Evolutionary conservation across 2,329 filamentous ascomycete genomes (phyloP), one percentile per base, ranked within the genome.

Genomic region (Apiospora sp.): DNA sequence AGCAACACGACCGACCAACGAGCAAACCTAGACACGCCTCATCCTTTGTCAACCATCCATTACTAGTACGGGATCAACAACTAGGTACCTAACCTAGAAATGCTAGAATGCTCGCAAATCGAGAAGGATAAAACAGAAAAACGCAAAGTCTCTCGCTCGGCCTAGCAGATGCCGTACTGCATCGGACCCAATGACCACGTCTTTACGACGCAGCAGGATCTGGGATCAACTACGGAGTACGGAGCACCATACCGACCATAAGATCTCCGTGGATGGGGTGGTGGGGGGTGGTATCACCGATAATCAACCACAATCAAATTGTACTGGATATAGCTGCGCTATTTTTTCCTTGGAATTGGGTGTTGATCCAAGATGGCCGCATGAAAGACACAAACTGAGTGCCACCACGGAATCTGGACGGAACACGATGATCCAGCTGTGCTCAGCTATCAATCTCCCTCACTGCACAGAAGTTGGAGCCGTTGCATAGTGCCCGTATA

Each of bases 241-340:
- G 37, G 37, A 41, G 22, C 14, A 24, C 34, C 58, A 64, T 34
- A 64, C 58, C 58, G 34, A 64, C 19, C 58, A 41, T 14, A 24
- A 64, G 58, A 64, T 64, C 34, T 64, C 58, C 34, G 58, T 64
- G 58, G 58, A 64, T 22, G 34, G 34, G 54, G 58, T 61, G 58
- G 58, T 64, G 58, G 58, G 58, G 34, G 58, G 34, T 41, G 34
- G 58, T 64, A 64, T 64, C 34, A 64, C 58, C 51, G 51, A 30
- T 58, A 58, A 58, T 24, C 58, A 30, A 34, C 58, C 34, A 58
- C 51, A 34, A 34, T 10, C 58, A 37, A 64, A 64, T 41, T 13
- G 30, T 22, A 64, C 34, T 64, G 58, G 30, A 41, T 64, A 41
- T 64, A 41, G 22, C 58, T 64, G 58, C 58, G 58, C 58, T 41